These are phyloP conservation scores for Termitomyces sp. DNA, from an alignment of 768 basidiomycete species.

Conservation along the genomic window DNA sequence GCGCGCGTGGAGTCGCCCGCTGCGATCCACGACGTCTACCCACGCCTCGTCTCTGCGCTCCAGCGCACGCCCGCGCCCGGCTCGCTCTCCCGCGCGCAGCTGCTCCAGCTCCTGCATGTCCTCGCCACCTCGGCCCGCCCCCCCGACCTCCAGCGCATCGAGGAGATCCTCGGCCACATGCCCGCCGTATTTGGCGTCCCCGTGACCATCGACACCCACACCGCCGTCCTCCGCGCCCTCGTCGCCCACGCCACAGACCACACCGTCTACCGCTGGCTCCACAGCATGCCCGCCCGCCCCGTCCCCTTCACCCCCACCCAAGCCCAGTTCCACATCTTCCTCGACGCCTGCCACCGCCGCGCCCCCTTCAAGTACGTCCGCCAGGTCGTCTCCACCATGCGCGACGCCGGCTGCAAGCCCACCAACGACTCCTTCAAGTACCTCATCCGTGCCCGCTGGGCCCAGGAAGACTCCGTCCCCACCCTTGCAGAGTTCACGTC, in stretches of 20 bases:
- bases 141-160: conserved; percentile 52
- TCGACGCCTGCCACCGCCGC: conserved; percentile 36
- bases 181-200: conserved; percentile 42
- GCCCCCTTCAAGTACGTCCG: conserved; percentile 31
- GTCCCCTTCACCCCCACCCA: conserved; percentile 43
- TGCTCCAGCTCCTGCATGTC: conserved; percentile 37
- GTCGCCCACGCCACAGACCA: conserved; percentile 39
- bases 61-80: conserved; percentile 13
- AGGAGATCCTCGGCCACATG: conserved; percentile 50
- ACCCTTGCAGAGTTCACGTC: conserved; percentile 32
- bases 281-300: conserved; percentile 48
- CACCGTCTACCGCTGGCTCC: conserved; percentile 48
- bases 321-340: conserved; percentile 52
- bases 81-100: conserved; percentile 27
- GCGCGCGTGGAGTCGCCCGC: conserved; percentile 23
- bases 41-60: conserved; percentile 21
- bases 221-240: conserved; percentile 46
- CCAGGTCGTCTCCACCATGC: conserved; percentile 33
- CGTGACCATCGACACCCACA: conserved; percentile 46
- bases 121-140: conserved; percentile 52
- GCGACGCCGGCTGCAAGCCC: conserved; percentile 39
- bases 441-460: conserved; percentile 43
- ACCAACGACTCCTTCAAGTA: conserved; percentile 45
- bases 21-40: conserved; percentile 36
- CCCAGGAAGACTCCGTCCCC: conserved; percentile 26